Base-by-base conservation (phyloP, 768 basidiomycete species). In the Kondoa subrosea region DNA sequence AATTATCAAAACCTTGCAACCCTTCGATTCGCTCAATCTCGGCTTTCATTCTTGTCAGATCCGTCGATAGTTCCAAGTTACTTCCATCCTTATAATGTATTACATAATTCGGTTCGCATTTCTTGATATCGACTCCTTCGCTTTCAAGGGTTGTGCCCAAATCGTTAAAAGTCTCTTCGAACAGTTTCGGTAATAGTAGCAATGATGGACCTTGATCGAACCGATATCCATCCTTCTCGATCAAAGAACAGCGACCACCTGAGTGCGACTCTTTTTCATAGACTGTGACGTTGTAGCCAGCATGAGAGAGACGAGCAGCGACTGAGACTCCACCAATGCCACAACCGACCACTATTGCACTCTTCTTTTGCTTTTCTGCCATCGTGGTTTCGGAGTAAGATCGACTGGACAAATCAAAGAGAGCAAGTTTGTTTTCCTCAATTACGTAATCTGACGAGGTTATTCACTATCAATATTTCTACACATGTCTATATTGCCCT, bases 51-150 rank as follows among this genome's bases (percentile, higher is more conserved):
- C 71, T 57, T 1, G 76, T 76, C 65, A 78, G 67, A 72, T 79
- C 77, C 3, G 76, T 77, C 57, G 69, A 71, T 32, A 80, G 71
- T n/a, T 69, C 71, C 34, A 80, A 74, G n/a, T 69, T 73, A 68
- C 78, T 76, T 15, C 78, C 78, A 73, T 79, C 79, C 56, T 77
- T 77, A 68, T 77, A 80, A 62, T 79, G 78, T 56, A 79, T 73
- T 21, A 76, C 71, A 70, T 79, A 80, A 70, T 80, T 80, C 8
- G 78, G 79, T 32, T 79, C 73, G 70, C 79, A 80, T 66, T 80
- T 78, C 31, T 78, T 73, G 57, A 80, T 73, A 50, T 78, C 73
- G 64, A 79, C 72, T 34, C 77, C 76, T 32, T 77, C 76, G 16
- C 73, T 71, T 56, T 75, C 66, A 25, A 79, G 72, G 14, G 70